These are phyloP conservation scores for Alloteropsis angusta DNA, from an alignment of 202 grass and related monocot species.

Conservation along the genomic window DNA sequence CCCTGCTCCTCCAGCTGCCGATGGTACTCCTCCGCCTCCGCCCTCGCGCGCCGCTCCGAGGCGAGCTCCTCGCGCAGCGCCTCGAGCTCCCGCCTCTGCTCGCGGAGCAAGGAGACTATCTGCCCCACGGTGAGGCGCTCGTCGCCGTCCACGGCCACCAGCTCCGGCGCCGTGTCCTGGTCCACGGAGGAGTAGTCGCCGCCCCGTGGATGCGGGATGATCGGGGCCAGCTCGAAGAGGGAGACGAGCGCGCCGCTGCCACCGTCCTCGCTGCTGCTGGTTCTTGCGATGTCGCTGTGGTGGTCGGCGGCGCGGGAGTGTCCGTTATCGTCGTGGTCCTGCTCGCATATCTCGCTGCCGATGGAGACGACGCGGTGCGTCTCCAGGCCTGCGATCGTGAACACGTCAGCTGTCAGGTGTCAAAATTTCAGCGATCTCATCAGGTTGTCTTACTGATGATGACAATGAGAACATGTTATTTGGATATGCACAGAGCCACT, in stretches of 20 bases:
- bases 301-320: neutral
- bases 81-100: constrained; percentile 17
- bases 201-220: neutral
- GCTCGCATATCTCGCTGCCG: constrained; percentile 54
- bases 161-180: neutral
- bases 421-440: neutral
- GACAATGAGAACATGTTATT: neutral
- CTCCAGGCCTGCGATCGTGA: neutral
- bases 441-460: neutral
- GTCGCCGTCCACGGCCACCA: neutral
- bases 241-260: constrained; percentile 8
- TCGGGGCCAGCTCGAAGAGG: constrained; percentile 41
- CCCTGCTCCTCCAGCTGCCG: constrained; percentile 42
- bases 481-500: too few relatives aligned
- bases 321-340: constrained; percentile 1
- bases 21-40: constrained; percentile 18
- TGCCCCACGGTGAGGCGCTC: neutral
- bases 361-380: constrained; percentile 36
- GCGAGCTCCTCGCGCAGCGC: constrained; percentile 18
- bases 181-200: neutral
- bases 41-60: neutral
- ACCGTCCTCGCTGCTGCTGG: neutral
- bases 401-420: neutral
- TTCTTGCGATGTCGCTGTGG: neutral
- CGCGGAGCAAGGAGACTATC: neutral